Percentiles rank a stretch among this genome's conserved stretches.
Evolutionary conservation across 140 eudicot genomes (phyloP).

Genomic region (Anethum foeniculum): DNA sequence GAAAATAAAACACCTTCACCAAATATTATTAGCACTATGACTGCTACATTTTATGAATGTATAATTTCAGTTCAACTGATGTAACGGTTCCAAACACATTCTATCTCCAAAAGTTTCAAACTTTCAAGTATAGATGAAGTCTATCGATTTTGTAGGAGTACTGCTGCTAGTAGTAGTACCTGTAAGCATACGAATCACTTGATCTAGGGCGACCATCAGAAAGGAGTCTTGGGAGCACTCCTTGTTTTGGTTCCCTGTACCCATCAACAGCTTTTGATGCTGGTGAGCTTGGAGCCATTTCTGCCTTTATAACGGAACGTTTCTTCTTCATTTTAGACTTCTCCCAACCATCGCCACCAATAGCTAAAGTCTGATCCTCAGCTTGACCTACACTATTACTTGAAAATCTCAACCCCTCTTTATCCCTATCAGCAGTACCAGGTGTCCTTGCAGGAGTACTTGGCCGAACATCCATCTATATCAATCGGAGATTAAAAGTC

Average conservation of each 20-base stretch:
- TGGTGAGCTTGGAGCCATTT: slow-evolving; percentile 41
- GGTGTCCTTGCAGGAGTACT: slow-evolving; percentile 53
- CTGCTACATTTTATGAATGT: neutral
- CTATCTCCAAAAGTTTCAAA: neutral
- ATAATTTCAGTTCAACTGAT: neutral
- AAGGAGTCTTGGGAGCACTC: slow-evolving; percentile 50
- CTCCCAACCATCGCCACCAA: slow-evolving; percentile 74
- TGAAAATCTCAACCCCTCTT: slow-evolving; percentile 42
- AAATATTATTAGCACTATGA: neutral
- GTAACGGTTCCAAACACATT: neutral
- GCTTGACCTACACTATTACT: slow-evolving; percentile 30
- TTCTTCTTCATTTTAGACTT: slow-evolving; percentile 78
- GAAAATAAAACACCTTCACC: neutral
- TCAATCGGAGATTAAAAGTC: slow-evolving; percentile 6
- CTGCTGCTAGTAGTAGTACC: slow-evolving; percentile 26
- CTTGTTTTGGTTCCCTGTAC: slow-evolving; percentile 61
- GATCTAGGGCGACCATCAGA: slow-evolving; percentile 45
- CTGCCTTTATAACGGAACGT: slow-evolving; percentile 66
- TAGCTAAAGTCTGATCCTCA: slow-evolving; percentile 45
- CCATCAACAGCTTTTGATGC: slow-evolving; percentile 53
- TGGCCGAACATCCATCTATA: slow-evolving; percentile 54
- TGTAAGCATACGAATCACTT: slow-evolving; percentile 54
- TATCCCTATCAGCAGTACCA: slow-evolving; percentile 50
- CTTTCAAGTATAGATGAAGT: neutral
- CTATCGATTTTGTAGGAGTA: neutral